A percentile compares a stretch with the other conserved stretches of the same genome.
These are phyloP conservation scores for Mikania micrantha DNA, from an alignment of 129 eudicot species.

Conservation along the genomic window DNA sequence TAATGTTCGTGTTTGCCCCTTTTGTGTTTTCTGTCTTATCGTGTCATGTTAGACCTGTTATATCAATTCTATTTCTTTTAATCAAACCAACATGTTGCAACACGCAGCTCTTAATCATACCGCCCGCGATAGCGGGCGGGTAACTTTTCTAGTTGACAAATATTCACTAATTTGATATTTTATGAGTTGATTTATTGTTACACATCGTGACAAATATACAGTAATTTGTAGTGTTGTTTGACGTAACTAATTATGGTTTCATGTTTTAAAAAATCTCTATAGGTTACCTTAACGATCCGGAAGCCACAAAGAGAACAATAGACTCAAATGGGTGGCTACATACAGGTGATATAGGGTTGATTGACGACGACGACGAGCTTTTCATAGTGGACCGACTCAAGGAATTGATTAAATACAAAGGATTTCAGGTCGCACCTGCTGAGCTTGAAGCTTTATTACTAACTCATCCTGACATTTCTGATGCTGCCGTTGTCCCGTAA, in stretches of 20 bases:
- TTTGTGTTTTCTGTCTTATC: no score
- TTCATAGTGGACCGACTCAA: constrained; percentile 91
- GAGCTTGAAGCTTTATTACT: constrained; percentile 84
- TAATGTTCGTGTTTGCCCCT: no score
- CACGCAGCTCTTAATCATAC: no score
- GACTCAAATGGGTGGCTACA: constrained; percentile 92
- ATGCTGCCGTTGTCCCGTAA: constrained; percentile 95
- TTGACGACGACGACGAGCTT: constrained; percentile 84
- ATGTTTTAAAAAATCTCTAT: not conserved
- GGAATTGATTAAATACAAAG: constrained; percentile 92
- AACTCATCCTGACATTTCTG: constrained; percentile 56
- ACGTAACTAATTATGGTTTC: not conserved
- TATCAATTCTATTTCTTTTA: no score
- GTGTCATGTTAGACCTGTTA: no score
- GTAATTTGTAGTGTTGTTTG: not conserved
- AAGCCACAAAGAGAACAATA: constrained; percentile 70
- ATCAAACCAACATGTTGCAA: no score
- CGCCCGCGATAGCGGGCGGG: no score
- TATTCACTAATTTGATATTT: no score
- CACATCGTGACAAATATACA: not conserved
- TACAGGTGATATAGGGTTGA: constrained; percentile 84
- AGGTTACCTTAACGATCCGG: constrained; percentile 86
- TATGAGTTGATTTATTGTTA: not conserved
- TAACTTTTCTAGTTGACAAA: no score
- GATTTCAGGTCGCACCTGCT: constrained; percentile 97